Evolutionary conservation across 1,284 basidiomycete species (phyloP).

Genomic region (Ceratobasidium sp.): DNA sequence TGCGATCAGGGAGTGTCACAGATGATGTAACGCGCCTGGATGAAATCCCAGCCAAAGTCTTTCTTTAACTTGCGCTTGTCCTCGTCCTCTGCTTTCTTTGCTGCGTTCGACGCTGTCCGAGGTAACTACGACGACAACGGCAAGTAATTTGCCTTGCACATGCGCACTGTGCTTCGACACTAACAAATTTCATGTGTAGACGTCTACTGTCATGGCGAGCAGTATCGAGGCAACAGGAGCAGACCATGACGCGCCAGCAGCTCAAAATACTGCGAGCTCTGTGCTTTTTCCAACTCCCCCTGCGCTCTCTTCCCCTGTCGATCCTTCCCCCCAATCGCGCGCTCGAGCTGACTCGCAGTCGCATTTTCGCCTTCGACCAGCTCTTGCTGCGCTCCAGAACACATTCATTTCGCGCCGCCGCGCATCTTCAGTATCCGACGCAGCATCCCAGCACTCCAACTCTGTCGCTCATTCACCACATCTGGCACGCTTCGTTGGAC

Average conservation of each 20-base stretch:
- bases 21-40: background rate
- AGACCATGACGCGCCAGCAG: background rate
- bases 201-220: constrained; percentile 2
- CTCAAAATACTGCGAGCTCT: background rate
- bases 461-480: constrained; percentile 7
- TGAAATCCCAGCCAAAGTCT: background rate
- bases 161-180: background rate
- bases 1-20: constrained; percentile 5
- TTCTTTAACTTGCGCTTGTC: constrained; percentile 9
- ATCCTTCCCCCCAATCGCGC: background rate
- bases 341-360: constrained; percentile 19
- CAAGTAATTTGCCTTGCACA: no score
- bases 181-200: background rate
- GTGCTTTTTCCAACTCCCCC: constrained; percentile 7
- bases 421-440: constrained; percentile 19
- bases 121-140: background rate
- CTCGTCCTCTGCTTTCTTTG: background rate
- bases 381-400: constrained; percentile 33
- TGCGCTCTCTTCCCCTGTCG: background rate
- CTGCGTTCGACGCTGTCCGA: background rate
- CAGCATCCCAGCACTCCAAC: background rate
- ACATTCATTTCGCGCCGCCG: constrained; percentile 20
- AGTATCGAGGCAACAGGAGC: constrained; percentile 24
- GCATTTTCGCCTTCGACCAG: constrained; percentile 34
- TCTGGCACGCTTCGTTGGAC: constrained; percentile 11